Evolutionary conservation across 139 green algal genomes (phyloP), one percentile per base, ranked within the genome.

Genomic region (Mesotaenium endlicherianum): DNA sequence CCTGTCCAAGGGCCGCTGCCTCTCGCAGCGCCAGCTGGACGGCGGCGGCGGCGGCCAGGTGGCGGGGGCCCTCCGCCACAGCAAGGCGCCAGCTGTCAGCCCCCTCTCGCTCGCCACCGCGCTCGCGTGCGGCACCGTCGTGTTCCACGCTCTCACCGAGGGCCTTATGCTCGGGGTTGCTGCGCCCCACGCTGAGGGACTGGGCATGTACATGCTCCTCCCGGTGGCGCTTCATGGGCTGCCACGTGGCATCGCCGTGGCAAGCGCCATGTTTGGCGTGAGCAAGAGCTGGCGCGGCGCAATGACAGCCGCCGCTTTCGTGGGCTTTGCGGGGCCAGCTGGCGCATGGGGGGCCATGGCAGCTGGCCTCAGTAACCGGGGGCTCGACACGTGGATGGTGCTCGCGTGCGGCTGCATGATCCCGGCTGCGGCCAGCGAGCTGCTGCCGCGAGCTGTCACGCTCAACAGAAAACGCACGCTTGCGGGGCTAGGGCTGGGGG

Each of bases 161-260:
- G 77, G 77, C 11, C 77, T 84, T 20, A 47, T 76, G 58, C 44
- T 84, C 34, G 77, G 77, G 45, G 58, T 57, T 3, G 68, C 69
- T 42, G 77, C 77, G 57, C 40, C 77, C 3, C 34, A 71, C 20
- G 57, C 58, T 36, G 39, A 70, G 34, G 57, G 68, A 36, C 38
- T 84, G 14, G 57, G 77, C 14, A 84, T 82, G 75, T 70, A 70
- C 77, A 84, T 84, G 77, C 77, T 84, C 3, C 55, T 84, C 20
- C 77, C 77, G 11, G 77, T 70, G 30, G 36, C 77, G 26, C 69
- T 84, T 38, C 77, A 84, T 3, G 57, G 57, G 0, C 58, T 84
- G n/a, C 77, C 77, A 59, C 36, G 77, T 57, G 77, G 77, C 53
- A 59, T 79, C 4, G 77, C 77, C 53, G 77, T 70, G 31, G 53